These are phyloP conservation scores for Claviceps purpurea DNA, from an alignment of 2,329 filamentous ascomycete species.

Conservation along the genomic window DNA sequence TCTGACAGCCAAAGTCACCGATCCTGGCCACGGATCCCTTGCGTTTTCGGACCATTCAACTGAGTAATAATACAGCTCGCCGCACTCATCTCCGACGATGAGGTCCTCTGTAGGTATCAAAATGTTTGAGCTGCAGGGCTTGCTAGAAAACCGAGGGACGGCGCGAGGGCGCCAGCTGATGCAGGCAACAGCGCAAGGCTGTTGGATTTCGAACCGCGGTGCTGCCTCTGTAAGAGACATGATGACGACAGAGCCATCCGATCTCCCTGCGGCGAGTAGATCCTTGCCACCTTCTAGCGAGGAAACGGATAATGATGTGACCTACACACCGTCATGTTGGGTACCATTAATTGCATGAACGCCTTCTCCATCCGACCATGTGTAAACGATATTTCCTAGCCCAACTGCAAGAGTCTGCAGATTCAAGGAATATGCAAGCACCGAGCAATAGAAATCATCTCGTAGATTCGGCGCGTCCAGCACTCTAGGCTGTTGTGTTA, in stretches of 20 bases:
- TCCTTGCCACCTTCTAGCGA: conserved; percentile 60
- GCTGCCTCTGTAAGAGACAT: conserved; percentile 61
- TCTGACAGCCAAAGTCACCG: conserved; percentile 62
- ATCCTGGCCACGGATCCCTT: conserved; percentile 59
- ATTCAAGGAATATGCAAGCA: conserved; percentile 70
- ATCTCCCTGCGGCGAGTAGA: conserved; percentile 75
- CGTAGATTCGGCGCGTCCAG: conserved; percentile 80
- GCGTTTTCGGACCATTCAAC: conserved; percentile 72
- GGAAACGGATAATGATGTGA: conserved; percentile 86
- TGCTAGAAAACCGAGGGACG: conserved; percentile 37
- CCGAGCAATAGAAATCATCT: conserved; percentile 91
- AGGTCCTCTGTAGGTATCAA: conserved; percentile 65
- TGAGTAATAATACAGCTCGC: conserved; percentile 75
- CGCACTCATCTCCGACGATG: conserved; percentile 71
- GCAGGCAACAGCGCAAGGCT: conserved; percentile 62
- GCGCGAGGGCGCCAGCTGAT: conserved; percentile 64
- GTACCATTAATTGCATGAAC: conserved; percentile 35
- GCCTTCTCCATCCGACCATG: conserved; percentile 70
- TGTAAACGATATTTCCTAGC: conserved; percentile 64
- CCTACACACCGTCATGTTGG: conserved; percentile 25
- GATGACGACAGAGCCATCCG: conserved; percentile 61
- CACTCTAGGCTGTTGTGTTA: conserved; percentile 36
- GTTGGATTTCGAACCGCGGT: conserved; percentile 62
- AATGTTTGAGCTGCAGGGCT: conserved; percentile 30
- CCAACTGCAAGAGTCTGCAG: conserved; percentile 72